phyloP scores from a whole-genome alignment of 495 filamentous ascomycete species.

The Opeltia flavorubescens region DNA sequence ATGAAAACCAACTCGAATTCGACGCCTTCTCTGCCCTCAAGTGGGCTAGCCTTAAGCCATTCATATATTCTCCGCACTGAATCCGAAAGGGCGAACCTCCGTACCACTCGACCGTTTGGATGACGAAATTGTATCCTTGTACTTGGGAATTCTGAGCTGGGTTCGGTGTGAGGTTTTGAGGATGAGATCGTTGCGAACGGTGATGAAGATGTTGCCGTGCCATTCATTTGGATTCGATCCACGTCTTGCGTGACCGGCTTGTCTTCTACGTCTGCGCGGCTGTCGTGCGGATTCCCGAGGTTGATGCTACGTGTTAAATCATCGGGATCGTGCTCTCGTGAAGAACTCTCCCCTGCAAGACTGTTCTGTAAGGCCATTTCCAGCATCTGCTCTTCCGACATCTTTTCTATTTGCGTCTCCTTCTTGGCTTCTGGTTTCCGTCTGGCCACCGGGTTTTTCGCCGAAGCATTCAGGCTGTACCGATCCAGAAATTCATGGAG shows the following conservation, averaged over 20 bases:
- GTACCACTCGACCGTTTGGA: slow-evolving; percentile 64
- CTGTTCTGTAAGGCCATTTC: slow-evolving; percentile 85
- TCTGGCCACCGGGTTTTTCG: slow-evolving; percentile 82
- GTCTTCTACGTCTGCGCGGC: slow-evolving; percentile 25
- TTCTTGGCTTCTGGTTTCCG: slow-evolving; percentile 57
- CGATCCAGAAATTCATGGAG: slow-evolving; percentile 91
- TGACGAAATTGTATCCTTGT: slow-evolving; percentile 86
- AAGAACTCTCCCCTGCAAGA: slow-evolving; percentile 30
- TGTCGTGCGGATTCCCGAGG: slow-evolving; percentile 32
- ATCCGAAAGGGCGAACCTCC: slow-evolving; percentile 69
- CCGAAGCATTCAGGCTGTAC: slow-evolving; percentile 75
- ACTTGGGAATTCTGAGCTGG: slow-evolving; percentile 47
- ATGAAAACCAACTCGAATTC: slow-evolving; percentile 75
- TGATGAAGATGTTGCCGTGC: slow-evolving; percentile 18
- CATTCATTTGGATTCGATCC: slow-evolving; percentile 11
- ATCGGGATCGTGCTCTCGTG: slow-evolving; percentile 57
- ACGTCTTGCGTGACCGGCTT: slow-evolving; percentile 11
- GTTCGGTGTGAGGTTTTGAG: slow-evolving; percentile 62
- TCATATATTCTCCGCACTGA: slow-evolving; percentile 76
- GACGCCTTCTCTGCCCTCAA: slow-evolving; percentile 60
- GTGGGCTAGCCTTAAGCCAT: slow-evolving; percentile 78
- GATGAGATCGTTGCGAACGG: slow-evolving; percentile 55
- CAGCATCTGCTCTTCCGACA: slow-evolving; percentile 96
- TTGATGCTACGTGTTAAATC: slow-evolving; percentile 55
- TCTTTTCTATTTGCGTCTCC: slow-evolving; percentile 60